Conservation (phyloP, 306 rosid genomes). For the Cicer bijugum region DNA sequence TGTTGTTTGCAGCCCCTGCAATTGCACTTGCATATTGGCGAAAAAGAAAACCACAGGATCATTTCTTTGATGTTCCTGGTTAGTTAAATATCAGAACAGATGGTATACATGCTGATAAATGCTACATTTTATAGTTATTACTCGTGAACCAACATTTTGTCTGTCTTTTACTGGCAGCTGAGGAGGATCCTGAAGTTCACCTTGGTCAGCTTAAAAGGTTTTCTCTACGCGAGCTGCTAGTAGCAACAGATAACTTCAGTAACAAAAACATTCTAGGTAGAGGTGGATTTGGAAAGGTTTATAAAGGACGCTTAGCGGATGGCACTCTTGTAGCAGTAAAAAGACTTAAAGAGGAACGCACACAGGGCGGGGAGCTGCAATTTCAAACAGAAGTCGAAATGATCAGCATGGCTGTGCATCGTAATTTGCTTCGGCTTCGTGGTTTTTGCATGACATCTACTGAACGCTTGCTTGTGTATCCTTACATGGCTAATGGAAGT, state of each 20-base stretch:
- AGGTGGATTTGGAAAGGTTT: conserved; percentile 98
- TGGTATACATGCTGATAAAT: conserved; percentile 9
- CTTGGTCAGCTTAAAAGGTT: conserved; percentile 90
- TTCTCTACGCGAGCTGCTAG: conserved; percentile 91
- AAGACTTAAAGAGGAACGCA: conserved; percentile 89
- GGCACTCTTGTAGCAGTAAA: conserved; percentile 92
- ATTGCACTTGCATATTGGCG: conserved; percentile 87
- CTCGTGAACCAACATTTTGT: conserved; percentile 35
- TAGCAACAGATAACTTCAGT: conserved; percentile 87
- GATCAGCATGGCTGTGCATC: conserved; percentile 98
- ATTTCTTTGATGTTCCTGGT: conserved; percentile 98
- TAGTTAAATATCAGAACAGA: conserved; percentile 48
- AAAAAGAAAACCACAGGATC: conserved; percentile 72
- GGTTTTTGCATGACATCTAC: conserved; percentile 99
- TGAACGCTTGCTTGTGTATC: conserved; percentile 93
- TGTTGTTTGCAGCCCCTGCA: conserved; percentile 92
- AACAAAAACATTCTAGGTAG: conserved; percentile 78
- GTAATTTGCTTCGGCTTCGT: conserved; percentile 86
- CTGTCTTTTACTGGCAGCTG: conserved; percentile 59
- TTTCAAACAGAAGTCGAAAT: conserved; percentile 96
- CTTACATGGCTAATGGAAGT: conserved; percentile 92
- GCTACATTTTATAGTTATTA: conserved; percentile 20
- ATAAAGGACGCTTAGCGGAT: conserved; percentile 92
- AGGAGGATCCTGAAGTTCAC: conserved; percentile 98
- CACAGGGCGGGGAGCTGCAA: conserved; percentile 90